Conservation (phyloP, 495 filamentous ascomycete genomes). For the Penicillium salamii region DNA sequence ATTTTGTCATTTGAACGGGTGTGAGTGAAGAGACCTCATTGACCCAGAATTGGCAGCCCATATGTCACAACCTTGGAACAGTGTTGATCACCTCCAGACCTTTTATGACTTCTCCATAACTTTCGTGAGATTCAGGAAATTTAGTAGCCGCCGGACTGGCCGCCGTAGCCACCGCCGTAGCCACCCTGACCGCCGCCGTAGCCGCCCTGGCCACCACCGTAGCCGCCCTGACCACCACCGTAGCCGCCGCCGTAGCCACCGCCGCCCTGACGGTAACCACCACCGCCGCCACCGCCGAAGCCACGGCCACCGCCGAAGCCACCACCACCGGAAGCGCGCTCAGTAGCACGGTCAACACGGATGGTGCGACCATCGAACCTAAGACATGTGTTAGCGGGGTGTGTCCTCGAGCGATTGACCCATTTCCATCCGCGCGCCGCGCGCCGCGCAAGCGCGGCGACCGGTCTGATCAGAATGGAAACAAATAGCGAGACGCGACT, state of each 20-base stretch:
- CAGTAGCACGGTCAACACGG: constrained; percentile 93
- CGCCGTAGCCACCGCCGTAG: constrained; percentile 11
- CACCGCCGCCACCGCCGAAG: constrained; percentile 21
- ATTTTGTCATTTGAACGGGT: constrained; percentile 6
- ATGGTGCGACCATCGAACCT: constrained; percentile 97
- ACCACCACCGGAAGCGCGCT: constrained; percentile 53
- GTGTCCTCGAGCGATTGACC: background rate
- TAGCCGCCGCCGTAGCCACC: constrained; percentile 19
- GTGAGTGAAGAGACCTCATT: background rate
- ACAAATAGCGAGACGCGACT: constrained; percentile 22
- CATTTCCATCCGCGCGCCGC: background rate
- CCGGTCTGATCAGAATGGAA: background rate
- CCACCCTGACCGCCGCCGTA: constrained; percentile 2
- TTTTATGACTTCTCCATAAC: background rate
- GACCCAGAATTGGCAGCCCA: constrained; percentile 5
- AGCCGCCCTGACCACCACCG: constrained; percentile 1
- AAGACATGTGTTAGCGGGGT: background rate
- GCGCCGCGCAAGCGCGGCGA: background rate
- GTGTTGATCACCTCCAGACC: constrained; percentile 4
- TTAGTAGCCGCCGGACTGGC: constrained; percentile 5
- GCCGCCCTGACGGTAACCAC: constrained; percentile 10
- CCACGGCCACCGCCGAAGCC: constrained; percentile 28
- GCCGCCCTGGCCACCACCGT: constrained; percentile 7
- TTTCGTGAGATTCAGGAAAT: background rate
- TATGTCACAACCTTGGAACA: constrained; percentile 8